phyloP scores from a whole-genome alignment of 2,329 filamentous ascomycete genomes.

The Ascochyta rabiei region DNA sequence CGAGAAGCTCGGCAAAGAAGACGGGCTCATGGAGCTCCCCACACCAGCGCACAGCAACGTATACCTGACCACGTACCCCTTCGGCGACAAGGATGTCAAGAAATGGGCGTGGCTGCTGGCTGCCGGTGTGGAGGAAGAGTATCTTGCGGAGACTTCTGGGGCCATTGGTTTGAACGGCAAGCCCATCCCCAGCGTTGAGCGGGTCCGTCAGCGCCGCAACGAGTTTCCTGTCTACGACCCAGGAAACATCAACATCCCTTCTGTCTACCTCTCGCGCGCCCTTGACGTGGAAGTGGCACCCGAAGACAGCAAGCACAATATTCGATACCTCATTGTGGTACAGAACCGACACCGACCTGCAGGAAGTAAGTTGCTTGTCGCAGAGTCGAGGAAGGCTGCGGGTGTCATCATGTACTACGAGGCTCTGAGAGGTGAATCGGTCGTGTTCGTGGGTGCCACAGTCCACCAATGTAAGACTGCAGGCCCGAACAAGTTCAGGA shows the following conservation, averaged over 20 bases:
- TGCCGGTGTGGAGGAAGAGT: slow-evolving; percentile 23
- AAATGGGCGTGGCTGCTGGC: slow-evolving; percentile 32
- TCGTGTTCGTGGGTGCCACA: slow-evolving; percentile 29
- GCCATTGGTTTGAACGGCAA: slow-evolving; percentile 5
- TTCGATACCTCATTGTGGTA: slow-evolving; percentile 26
- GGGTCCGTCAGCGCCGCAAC: slow-evolving; percentile 9
- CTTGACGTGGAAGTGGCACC: slow-evolving; percentile 25
- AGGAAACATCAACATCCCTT: slow-evolving; percentile 18
- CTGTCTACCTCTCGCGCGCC: slow-evolving; percentile 29
- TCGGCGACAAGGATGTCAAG: slow-evolving; percentile 31
- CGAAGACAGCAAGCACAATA: slow-evolving; percentile 18
- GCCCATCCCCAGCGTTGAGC: slow-evolving; percentile 2
- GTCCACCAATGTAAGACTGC: slow-evolving; percentile 12
- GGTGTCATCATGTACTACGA: slow-evolving; percentile 33
- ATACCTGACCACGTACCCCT: slow-evolving; percentile 34
- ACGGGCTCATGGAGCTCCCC: slow-evolving; percentile 28
- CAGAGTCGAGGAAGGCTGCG: slow-evolving; percentile 33
- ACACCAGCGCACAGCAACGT: slow-evolving; percentile 21
- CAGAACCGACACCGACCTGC: slow-evolving; percentile 16
- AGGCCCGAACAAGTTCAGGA: slow-evolving; percentile 21
- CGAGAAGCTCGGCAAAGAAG: slow-evolving; percentile 20
- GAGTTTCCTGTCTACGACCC: slow-evolving; percentile 16
- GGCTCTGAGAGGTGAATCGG: slow-evolving; percentile 25
- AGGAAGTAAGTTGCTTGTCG: slow-evolving; percentile 26
- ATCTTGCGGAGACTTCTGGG: slow-evolving; percentile 9